Evolutionary conservation across 2,329 filamentous ascomycete species (phyloP).

Genomic region (Scopulariopsis brevicaulis): DNA sequence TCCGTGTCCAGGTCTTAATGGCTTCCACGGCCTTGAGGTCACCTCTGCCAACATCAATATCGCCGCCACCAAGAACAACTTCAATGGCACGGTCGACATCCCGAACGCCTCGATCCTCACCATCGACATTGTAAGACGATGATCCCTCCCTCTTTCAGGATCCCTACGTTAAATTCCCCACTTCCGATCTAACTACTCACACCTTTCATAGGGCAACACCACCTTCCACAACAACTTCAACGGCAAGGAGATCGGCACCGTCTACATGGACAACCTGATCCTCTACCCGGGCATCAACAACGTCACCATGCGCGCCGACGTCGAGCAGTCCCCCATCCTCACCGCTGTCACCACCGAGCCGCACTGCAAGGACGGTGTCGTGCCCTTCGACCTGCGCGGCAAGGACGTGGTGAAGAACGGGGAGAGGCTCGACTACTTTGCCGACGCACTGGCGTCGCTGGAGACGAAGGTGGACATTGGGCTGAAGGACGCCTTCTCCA

Average conservation of each 20-base stretch:
- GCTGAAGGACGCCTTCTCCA: constrained; percentile 24
- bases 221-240: constrained; percentile 48
- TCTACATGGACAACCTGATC: constrained; percentile 45
- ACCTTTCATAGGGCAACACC: constrained; percentile 40
- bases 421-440: constrained; percentile 42
- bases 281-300: constrained; percentile 48
- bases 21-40: constrained; percentile 43
- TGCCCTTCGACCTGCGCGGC: constrained; percentile 44
- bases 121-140: constrained; percentile 46
- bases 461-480: constrained; percentile 42
- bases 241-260: constrained; percentile 37
- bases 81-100: constrained; percentile 46
- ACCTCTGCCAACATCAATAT: constrained; percentile 35
- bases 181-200: not conserved
- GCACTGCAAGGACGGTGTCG: constrained; percentile 40
- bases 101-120: constrained; percentile 53
- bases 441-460: constrained; percentile 37
- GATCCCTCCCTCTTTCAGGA: not conserved
- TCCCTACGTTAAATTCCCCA: not conserved
- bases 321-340: constrained; percentile 38
- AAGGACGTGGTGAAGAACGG: constrained; percentile 38
- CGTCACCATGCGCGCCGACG: constrained; percentile 39
- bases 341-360: constrained; percentile 23
- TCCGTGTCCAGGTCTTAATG: constrained; percentile 29
- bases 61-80: constrained; percentile 31